A percentile compares a stretch with the other conserved stretches of the same genome.
Conservation (phyloP, 2,329 filamentous ascomycete species). For the Exophiala sideris region DNA sequence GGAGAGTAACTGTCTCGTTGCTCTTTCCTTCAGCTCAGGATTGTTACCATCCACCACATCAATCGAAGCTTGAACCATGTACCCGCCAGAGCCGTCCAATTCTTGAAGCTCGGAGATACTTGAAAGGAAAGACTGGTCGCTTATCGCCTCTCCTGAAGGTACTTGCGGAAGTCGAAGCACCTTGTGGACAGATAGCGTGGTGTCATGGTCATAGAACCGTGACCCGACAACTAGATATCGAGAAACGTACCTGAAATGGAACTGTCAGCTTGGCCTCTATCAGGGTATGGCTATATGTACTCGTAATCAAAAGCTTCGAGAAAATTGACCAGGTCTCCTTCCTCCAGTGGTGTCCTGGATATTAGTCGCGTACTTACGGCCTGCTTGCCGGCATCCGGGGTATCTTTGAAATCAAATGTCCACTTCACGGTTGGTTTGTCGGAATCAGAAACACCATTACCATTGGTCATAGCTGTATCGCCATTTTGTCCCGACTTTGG, state of each 20-base stretch:
- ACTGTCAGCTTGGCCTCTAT: conserved; percentile 9
- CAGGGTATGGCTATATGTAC: conserved; percentile 37
- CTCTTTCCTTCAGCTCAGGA: conserved; percentile 52
- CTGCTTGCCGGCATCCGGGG: conserved; percentile 50
- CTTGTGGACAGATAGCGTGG: conserved; percentile 56
- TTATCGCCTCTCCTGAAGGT: conserved; percentile 31
- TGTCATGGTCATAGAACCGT: conserved; percentile 57
- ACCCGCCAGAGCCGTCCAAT: conserved; percentile 56
- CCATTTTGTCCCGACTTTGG: not conserved
- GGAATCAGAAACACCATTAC: not conserved
- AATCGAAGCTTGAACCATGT: conserved; percentile 57
- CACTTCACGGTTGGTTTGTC: conserved; percentile 29
- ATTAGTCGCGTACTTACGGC: conserved; percentile 54
- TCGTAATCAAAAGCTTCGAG: conserved; percentile 54
- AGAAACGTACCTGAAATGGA: conserved; percentile 48
- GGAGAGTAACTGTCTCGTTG: conserved; percentile 52
- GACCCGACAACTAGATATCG: conserved; percentile 58
- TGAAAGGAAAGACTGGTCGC: conserved; percentile 28
- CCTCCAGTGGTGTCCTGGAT: conserved; percentile 46
- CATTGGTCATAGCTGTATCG: conserved; percentile 13
- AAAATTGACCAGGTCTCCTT: conserved; percentile 48
- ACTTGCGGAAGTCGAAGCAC: conserved; percentile 46
- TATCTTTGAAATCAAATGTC: conserved; percentile 48
- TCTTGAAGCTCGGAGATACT: conserved; percentile 45
- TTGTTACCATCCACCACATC: conserved; percentile 53